phyloP scores from a whole-genome alignment of 345 rosid genomes.

The Populus pruinosa region DNA sequence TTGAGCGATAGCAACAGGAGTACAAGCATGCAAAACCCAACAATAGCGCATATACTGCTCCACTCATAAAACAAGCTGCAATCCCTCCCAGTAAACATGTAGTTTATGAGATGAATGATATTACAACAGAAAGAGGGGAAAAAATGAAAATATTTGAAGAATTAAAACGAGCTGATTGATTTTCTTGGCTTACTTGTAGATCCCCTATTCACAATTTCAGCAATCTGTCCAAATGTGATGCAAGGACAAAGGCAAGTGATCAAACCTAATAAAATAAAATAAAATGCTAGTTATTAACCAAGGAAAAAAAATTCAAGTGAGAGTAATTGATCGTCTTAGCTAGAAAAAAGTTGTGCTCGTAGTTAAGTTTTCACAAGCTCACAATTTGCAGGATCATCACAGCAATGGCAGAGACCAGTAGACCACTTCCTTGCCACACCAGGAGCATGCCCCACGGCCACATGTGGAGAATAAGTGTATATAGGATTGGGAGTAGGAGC shows the following conservation, averaged over 20 bases:
- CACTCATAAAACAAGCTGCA: slow-evolving; percentile 44
- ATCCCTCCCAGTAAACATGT: not conserved
- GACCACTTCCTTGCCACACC: not conserved
- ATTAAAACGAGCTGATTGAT: not conserved
- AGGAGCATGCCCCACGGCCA: not conserved
- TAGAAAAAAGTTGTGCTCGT: not conserved
- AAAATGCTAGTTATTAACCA: not conserved
- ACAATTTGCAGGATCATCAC: slow-evolving; percentile 26
- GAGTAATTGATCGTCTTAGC: not conserved
- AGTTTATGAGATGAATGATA: not conserved
- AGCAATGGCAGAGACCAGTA: slow-evolving; percentile 37
- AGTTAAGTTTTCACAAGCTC: not conserved
- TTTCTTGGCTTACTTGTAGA: slow-evolving; percentile 21
- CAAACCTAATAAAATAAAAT: slow-evolving; percentile 22
- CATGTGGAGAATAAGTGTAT: not conserved
- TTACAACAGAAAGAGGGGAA: no score
- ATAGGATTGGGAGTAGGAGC: not conserved
- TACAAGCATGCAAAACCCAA: slow-evolving; percentile 32
- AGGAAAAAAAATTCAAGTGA: not conserved
- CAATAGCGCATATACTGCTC: slow-evolving; percentile 30
- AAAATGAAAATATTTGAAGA: not conserved
- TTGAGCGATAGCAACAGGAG: slow-evolving; percentile 45
- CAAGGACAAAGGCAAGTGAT: slow-evolving; percentile 50
- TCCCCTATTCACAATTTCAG: slow-evolving; percentile 42
- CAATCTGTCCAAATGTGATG: slow-evolving; percentile 51